Conservation (phyloP, 192 early-diverging fungal genomes). For the Mortierella alpina region DNA sequence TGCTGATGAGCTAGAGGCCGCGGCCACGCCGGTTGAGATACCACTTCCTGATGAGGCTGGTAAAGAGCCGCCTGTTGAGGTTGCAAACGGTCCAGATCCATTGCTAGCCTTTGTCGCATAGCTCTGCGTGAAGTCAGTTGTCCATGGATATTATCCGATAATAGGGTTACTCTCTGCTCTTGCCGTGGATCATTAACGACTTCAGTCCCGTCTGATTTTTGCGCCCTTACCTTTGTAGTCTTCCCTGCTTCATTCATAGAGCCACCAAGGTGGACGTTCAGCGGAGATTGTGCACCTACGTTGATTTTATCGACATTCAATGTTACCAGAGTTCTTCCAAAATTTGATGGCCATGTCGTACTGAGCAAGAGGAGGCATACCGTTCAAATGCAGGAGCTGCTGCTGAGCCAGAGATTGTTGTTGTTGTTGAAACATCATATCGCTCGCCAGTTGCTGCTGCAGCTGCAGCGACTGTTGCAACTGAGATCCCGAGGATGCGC, state of each 20-base stretch:
- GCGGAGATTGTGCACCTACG: slow-evolving; percentile 40
- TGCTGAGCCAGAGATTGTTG: slow-evolving; percentile 34
- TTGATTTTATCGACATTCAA: neutral
- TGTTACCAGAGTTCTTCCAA: no score
- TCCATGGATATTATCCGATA: no score
- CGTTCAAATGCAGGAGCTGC: slow-evolving; percentile 44
- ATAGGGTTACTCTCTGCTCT: no score
- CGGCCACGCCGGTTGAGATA: neutral
- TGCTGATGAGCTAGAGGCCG: slow-evolving; percentile 2
- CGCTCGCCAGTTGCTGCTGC: slow-evolving; percentile 48
- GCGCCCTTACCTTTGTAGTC: slow-evolving; percentile 26
- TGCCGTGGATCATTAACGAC: no score
- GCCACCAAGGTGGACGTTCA: slow-evolving; percentile 16
- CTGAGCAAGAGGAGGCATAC: neutral
- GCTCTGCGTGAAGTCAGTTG: slow-evolving; percentile 14
- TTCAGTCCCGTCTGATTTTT: no score
- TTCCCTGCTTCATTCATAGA: slow-evolving; percentile 32
- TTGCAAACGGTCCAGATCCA: slow-evolving; percentile 35
- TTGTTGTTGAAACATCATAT: slow-evolving; percentile 48
- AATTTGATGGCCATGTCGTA: no score
- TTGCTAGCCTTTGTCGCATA: slow-evolving; percentile 55
- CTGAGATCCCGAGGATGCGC: slow-evolving; percentile 32
- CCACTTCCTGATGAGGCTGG: slow-evolving; percentile 32
- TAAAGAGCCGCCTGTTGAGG: slow-evolving; percentile 46
- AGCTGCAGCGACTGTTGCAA: slow-evolving; percentile 52